Evolutionary conservation across 2,329 filamentous ascomycete genomes (phyloP), one percentile per base, ranked within the genome.

Genomic region (Penicillium glabrum): DNA sequence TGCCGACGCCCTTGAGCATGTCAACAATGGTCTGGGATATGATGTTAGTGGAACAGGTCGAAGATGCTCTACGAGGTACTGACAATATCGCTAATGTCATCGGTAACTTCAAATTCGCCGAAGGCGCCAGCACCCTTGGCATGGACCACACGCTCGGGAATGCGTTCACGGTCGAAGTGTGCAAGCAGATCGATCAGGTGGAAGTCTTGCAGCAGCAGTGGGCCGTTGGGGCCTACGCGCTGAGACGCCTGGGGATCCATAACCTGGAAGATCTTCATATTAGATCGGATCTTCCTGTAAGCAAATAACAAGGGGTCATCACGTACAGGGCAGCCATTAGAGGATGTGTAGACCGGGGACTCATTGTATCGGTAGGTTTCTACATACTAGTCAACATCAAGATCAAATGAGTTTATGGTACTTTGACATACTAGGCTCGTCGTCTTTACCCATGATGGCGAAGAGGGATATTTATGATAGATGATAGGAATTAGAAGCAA

Each of bases 191-290:
- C 86, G 63, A 89, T 84, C 69, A 88, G 72, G 68, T 88, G 85
- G 69, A 86, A 86, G 69, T 87, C 85, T 66, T 87, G 85, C 23
- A 88, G 80, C 58, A 87, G 75, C 39, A 88, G 76, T 61, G 85
- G 85, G 1, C 85, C 84, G 63, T 82, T 82, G 48, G 71, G 67
- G 48, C 84, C 85, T 33, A 83, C 72, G 56, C 85, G 79, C 70
- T 86, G 83, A 51, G 75, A 74, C 16, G 76, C 74, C 63, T 81
- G 76, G 19, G 83, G 82, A 63, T 83, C 78, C 58, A 81, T 77
- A 54, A 86, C 78, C 60, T 75, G 58, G 16, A 31, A n/a, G 14
- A 46, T 16, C 35, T 58, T 45, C 56, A 53, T 48, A 58, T 58
- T 56, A 54, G 53, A 58, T 23, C 19, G 3, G n/a, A 48, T 1